Conservation (phyloP, 129 eudicot species). For the Deinandra increscens region DNA sequence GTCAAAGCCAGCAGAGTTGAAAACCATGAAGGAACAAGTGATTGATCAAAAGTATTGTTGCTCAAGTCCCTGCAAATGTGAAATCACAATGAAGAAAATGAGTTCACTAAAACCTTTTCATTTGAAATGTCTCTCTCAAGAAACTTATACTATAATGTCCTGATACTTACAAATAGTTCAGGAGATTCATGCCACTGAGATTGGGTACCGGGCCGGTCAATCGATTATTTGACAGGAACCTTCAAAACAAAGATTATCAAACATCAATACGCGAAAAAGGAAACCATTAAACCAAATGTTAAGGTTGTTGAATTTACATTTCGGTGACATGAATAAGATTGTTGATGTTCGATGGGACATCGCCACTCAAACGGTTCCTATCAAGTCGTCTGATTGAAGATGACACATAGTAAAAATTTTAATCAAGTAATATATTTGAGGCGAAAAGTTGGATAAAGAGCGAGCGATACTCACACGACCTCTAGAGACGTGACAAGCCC, state of each 20-base stretch:
- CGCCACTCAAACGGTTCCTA: slow-evolving; percentile 36
- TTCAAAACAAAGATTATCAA: neutral
- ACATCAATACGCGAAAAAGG: no score
- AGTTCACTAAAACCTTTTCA: no score
- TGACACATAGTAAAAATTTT: no score
- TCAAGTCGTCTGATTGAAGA: slow-evolving; percentile 43
- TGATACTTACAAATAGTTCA: slow-evolving; percentile 44
- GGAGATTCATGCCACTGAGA: slow-evolving; percentile 41
- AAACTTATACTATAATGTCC: no score
- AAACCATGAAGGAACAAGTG: slow-evolving; percentile 45
- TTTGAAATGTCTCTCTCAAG: no score
- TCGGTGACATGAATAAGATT: slow-evolving; percentile 31
- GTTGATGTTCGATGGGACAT: slow-evolving; percentile 45
- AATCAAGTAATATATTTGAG: no score
- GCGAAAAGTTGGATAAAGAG: no score
- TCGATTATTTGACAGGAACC: slow-evolving; percentile 46
- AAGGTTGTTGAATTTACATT: slow-evolving; percentile 30
- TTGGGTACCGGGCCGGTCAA: slow-evolving; percentile 46
- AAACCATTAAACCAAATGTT: neutral
- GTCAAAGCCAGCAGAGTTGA: slow-evolving; percentile 41
- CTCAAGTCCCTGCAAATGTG: slow-evolving; percentile 47
- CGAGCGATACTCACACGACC: no score
- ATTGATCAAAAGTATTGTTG: slow-evolving; percentile 37
- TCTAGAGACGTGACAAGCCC: no score
- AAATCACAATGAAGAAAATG: no score